Base-by-base conservation (phyloP, 73 alveolate genomes). In the Paramecium tetraurelia region DNA sequence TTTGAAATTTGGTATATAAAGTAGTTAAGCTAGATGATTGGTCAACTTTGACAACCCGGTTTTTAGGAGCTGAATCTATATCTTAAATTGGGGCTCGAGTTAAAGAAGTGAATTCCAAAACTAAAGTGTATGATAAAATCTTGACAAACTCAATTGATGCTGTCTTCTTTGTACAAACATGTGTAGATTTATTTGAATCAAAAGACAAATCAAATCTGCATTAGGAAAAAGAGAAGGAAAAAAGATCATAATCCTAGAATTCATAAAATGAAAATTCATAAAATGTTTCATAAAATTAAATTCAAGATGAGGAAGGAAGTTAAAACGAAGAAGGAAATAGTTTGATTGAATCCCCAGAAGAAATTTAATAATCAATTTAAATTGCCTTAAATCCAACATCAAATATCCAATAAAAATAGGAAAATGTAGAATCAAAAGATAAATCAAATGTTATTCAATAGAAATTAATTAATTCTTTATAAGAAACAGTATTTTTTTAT, bases 51-150 rank as follows among this genome's bases (percentile, higher is more conserved):
- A 72, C 86, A 10, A 72, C 86, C 14, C 38, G 86, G 27, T 72
- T 72, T 40, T 36, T 72, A 72, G 86, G 86, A 35, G 86, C 86
- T 4, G 59, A 72, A 21, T 40, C 57, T 36, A 72, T 72, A 8
- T 72, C 86, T 4, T 36, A 33, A 33, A 72, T 72, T 43, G 86
- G 86, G 16, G 33, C 59, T 5, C 35, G n/a, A 40, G 86, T 72
- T 12, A 72, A 72, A 36, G 86, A 72, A 40, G 86, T 36, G 3
- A 72, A 72, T 72, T 33, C 86, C 31, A 72, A 72, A 72, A 72
- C 86, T 16, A 72, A 72, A 20, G 86, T 72, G 16, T 72, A 72
- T 72, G 86, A 72, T 72, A 72, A 72, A 72, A 72, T 72, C 40
- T 43, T 72, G 18, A 72, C 86, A 4, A 72, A 72, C 10, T 72